Conservation (phyloP, 108 stramenopile genomes). For the Fragilaria radians region DNA sequence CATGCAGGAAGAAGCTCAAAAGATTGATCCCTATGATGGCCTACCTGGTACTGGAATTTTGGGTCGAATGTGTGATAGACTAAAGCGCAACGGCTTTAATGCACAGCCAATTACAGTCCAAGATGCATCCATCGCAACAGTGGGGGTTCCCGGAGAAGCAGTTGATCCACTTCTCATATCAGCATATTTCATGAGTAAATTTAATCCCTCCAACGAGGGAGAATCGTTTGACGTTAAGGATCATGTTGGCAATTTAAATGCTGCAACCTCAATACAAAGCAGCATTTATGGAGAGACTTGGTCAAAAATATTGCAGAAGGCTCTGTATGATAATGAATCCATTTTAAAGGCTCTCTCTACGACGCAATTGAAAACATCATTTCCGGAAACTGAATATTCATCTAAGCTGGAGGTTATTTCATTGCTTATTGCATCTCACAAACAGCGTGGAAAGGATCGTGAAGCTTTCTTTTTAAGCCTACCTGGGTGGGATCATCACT, state of each 20-base stretch:
- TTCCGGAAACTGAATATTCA: not conserved
- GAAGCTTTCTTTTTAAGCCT: constrained; percentile 47
- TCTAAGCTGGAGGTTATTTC: constrained; percentile 26
- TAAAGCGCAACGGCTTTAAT: constrained; percentile 11
- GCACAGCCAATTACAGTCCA: constrained; percentile 21
- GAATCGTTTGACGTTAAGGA: constrained; percentile 18
- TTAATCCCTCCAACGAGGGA: constrained; percentile 16
- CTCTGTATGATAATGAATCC: constrained; percentile 24
- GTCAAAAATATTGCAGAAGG: constrained; percentile 29
- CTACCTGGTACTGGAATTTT: constrained; percentile 20
- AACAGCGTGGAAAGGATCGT: constrained; percentile 34
- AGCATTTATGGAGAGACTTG: constrained; percentile 45
- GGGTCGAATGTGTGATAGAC: constrained; percentile 22
- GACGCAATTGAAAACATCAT: not conserved
- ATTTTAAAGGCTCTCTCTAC: constrained; percentile 14
- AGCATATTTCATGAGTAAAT: constrained; percentile 17
- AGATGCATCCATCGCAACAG: constrained; percentile 10
- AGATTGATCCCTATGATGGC: constrained; percentile 15
- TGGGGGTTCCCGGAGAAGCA: constrained; percentile 5
- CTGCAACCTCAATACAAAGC: constrained; percentile 15
- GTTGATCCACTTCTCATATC: constrained; percentile 8
- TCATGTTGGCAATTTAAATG: constrained; percentile 26
- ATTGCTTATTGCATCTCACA: constrained; percentile 41
- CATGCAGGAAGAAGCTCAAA: constrained; percentile 27
- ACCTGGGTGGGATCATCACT: constrained; percentile 67